phyloP scores from a whole-genome alignment of 305 asterid species.

The Ajuga reptans region DNA sequence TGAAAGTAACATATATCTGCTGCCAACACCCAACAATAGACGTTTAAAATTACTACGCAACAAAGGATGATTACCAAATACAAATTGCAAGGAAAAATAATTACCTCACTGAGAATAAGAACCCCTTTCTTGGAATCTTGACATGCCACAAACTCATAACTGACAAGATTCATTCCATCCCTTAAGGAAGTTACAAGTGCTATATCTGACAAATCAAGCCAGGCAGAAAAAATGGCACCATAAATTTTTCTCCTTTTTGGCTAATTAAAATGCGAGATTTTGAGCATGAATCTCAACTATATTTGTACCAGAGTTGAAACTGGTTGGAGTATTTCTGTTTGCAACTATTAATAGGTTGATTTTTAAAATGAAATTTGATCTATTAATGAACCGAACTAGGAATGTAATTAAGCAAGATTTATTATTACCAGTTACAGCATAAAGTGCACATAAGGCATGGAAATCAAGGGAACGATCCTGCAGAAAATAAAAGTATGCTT shows the following conservation, averaged over 20 bases:
- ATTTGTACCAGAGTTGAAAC: not conserved
- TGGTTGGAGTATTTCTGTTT: slow-evolving; percentile 6
- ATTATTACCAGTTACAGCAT: slow-evolving; percentile 67
- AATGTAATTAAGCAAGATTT: not conserved
- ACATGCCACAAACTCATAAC: slow-evolving; percentile 94
- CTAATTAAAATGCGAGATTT: not conserved
- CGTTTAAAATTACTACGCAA: not conserved
- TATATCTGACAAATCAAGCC: slow-evolving; percentile 43
- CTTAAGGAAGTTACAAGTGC: slow-evolving; percentile 69
- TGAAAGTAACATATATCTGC: slow-evolving; percentile 4
- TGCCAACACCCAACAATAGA: not conserved
- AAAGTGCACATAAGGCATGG: slow-evolving; percentile 63
- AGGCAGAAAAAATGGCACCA: slow-evolving; percentile 19
- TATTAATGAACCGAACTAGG: not conserved
- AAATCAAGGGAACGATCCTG: slow-evolving; percentile 88
- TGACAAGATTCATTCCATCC: slow-evolving; percentile 97
- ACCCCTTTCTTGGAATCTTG: slow-evolving; percentile 84
- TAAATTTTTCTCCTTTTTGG: not conserved
- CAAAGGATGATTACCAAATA: not conserved
- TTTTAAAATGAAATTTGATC: not conserved
- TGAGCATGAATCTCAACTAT: not conserved
- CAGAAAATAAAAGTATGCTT: slow-evolving; percentile 22
- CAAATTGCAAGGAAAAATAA: slow-evolving; percentile 4
- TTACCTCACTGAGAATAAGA: slow-evolving; percentile 89
- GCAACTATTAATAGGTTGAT: not conserved